Evolutionary conservation across 1,284 basidiomycete genomes (phyloP).

Genomic region (Leccinum angustisporum): DNA sequence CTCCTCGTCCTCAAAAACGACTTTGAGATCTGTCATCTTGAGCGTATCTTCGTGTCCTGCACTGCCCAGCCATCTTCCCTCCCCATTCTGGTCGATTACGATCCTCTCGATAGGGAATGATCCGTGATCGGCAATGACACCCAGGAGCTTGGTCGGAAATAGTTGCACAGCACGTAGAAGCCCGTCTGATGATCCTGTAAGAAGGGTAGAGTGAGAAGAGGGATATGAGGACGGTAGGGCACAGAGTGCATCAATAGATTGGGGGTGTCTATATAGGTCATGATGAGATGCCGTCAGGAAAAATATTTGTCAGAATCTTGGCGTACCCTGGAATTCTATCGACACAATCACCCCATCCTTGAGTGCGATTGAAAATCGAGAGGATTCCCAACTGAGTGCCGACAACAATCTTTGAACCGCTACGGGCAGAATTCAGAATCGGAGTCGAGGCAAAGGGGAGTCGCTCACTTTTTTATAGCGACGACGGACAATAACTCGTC

Average conservation of each 20-base stretch:
- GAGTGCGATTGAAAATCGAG: slow-evolving; percentile 84
- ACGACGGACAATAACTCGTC: slow-evolving; percentile 89
- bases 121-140: slow-evolving; percentile 88
- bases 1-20: slow-evolving; percentile 47
- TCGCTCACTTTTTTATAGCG: slow-evolving; percentile 71
- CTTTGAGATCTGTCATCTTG: slow-evolving; percentile 80
- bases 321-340: slow-evolving; percentile 86
- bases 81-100: slow-evolving; percentile 53
- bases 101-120: slow-evolving; percentile 91
- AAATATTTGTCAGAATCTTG: neutral
- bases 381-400: slow-evolving; percentile 92
- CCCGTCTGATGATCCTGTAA: slow-evolving; percentile 94
- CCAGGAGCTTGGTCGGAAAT: slow-evolving; percentile 86
- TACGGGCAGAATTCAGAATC: slow-evolving; percentile 28
- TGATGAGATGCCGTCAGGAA: slow-evolving; percentile 8
- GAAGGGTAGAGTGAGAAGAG: slow-evolving; percentile 69
- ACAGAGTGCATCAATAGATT: slow-evolving; percentile 84
- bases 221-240: slow-evolving; percentile 66
- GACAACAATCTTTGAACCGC: slow-evolving; percentile 79
- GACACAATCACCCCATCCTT: slow-evolving; percentile 90
- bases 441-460: neutral
- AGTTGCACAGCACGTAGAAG: slow-evolving; percentile 88
- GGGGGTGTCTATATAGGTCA: slow-evolving; percentile 63
- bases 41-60: slow-evolving; percentile 89
- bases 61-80: slow-evolving; percentile 84